Percentiles rank a stretch among this genome's conserved stretches.
phyloP scores from a whole-genome alignment of 768 basidiomycete genomes.

The Tricholoma flavovirens region DNA sequence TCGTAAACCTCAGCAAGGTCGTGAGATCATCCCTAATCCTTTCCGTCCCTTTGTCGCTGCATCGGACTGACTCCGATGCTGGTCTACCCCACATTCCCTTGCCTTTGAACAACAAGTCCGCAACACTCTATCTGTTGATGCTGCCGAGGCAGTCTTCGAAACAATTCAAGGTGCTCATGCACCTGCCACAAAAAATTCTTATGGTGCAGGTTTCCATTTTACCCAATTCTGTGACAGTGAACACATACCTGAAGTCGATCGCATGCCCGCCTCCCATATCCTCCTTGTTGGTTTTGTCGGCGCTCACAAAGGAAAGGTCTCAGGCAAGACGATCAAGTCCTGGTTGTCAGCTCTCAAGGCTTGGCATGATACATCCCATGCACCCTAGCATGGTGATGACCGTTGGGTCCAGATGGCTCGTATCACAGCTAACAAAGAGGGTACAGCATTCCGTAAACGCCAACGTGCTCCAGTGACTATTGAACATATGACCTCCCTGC shows the following conservation, averaged over 20 bases:
- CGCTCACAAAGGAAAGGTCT: conserved; percentile 3
- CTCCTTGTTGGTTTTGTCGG: conserved; percentile 27
- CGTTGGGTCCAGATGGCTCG: conserved; percentile 16
- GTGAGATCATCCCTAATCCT: neutral
- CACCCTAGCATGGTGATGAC: conserved; percentile 31
- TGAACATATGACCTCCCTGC: conserved; percentile 24
- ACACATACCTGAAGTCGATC: conserved; percentile 19
- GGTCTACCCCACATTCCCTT: neutral
- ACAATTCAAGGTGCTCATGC: neutral
- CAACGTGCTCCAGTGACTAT: conserved; percentile 25
- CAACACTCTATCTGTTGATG: neutral
- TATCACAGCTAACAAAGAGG: conserved; percentile 4
- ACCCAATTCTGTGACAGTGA: conserved; percentile 29
- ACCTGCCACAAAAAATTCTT: conserved; percentile 7
- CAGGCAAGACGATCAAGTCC: conserved; percentile 20
- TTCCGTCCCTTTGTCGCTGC: neutral
- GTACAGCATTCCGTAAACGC: neutral
- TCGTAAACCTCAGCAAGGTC: neutral
- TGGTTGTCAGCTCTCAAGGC: conserved; percentile 31
- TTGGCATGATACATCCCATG: conserved; percentile 32
- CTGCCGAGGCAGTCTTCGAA: neutral
- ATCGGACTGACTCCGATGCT: neutral
- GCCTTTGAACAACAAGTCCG: too few relatives aligned
- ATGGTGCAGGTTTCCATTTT: conserved; percentile 31
- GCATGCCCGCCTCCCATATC: conserved; percentile 27